Evolutionary conservation across 495 filamentous ascomycete genomes (phyloP), one percentile per base, ranked within the genome.

Genomic region (Polyplosphaeria fusca): DNA sequence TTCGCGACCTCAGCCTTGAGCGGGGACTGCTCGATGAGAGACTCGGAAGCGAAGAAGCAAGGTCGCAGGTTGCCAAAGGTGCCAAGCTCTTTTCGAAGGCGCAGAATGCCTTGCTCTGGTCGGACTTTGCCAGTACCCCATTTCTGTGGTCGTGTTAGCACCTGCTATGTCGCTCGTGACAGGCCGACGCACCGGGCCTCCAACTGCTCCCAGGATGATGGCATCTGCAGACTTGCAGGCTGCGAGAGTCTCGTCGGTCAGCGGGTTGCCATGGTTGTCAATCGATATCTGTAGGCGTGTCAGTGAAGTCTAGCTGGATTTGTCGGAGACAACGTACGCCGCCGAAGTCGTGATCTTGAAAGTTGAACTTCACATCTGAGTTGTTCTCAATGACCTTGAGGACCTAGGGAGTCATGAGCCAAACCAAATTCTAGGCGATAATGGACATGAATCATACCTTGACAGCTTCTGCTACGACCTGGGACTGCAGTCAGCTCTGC

Each of bases 1-100:
- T 83, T 80, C 80, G 88, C 94, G 42, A 98, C 79, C 4, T 86
- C 79, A 45, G 86, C 86, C 71, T 94, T 95, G 45, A 98, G 83
- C 0, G 93, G 93, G 11, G 92, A 96, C 74, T 76, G 79, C 37
- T 90, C 83, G 73, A 95, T 83, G 41, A 98, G 88, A 26, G 84
- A 81, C 50, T 92, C 87, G 23, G 91, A 89, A 35, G 92, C 89
- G 78, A 98, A 98, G 80, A 85, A 91, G 83, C 93, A 98, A 4
- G 93, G 93, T 3, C 93, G 90, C 43, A 98, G 86, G 82, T 98
- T 98, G 63, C 92, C 93, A 76, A 93, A 98, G 63, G 93, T 88
- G 68, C 79, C 77, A 79, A 98, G 86, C 71, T 95, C 86, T 72
- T 95, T 96, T 77, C 93, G 90, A 41, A 98, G 88, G 61, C 79